Conservation (phyloP, 768 basidiomycete genomes). For the Pisolithus albus region DNA sequence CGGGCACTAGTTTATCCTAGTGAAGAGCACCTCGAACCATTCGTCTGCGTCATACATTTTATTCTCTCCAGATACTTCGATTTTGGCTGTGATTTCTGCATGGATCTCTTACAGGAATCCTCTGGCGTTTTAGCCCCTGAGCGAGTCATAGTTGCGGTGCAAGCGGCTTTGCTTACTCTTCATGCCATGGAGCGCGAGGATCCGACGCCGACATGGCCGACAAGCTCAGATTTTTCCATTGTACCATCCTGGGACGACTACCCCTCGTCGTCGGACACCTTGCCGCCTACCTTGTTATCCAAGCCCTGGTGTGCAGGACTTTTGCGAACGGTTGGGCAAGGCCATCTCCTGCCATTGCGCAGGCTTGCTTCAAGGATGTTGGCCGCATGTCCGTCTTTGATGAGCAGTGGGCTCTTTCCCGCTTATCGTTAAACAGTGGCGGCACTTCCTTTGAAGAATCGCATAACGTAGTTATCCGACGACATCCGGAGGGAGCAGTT, state of each 20-base stretch:
- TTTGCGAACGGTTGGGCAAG: constrained; percentile 59
- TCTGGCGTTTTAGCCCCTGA: constrained; percentile 56
- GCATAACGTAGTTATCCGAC: constrained; percentile 58
- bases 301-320: constrained; percentile 66
- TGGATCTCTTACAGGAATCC: constrained; percentile 75
- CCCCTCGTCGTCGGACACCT: constrained; percentile 56
- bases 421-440: constrained; percentile 29
- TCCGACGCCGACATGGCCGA: constrained; percentile 70
- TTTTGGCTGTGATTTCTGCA: constrained; percentile 72
- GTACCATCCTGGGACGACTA: constrained; percentile 56
- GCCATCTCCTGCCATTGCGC: constrained; percentile 52
- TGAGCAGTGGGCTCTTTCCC: constrained; percentile 68
- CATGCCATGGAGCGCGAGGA: constrained; percentile 68
- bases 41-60: constrained; percentile 76
- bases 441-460: constrained; percentile 61
- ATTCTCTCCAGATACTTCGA: constrained; percentile 79
- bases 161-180: constrained; percentile 70
- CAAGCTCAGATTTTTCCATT: constrained; percentile 57
- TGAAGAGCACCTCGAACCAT: constrained; percentile 73
- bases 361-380: constrained; percentile 53
- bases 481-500: constrained; percentile 56
- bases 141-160: constrained; percentile 63
- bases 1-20: constrained; percentile 52
- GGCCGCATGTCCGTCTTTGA: constrained; percentile 80
- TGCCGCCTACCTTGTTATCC: constrained; percentile 47